These are phyloP conservation scores for Penicillium sp. DNA, from an alignment of 2,329 filamentous ascomycete species.

Conservation along the genomic window DNA sequence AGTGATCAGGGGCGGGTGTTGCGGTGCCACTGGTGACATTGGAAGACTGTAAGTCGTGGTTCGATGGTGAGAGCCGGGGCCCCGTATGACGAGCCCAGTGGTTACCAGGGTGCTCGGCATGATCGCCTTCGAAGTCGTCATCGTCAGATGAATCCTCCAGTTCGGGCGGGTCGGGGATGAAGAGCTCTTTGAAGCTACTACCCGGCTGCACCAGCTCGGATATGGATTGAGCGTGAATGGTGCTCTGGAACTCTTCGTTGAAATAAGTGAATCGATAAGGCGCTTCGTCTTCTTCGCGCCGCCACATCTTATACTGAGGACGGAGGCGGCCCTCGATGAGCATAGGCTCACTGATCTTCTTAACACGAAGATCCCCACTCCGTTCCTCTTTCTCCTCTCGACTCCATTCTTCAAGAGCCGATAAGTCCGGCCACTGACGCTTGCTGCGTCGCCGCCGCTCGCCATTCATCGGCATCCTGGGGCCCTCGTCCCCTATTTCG, in stretches of 20 bases:
- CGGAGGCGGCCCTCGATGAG: slow-evolving; percentile 84
- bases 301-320: slow-evolving; percentile 75
- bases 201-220: slow-evolving; percentile 86
- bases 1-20: background rate
- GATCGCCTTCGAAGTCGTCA: slow-evolving; percentile 46
- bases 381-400: slow-evolving; percentile 82
- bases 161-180: slow-evolving; percentile 77
- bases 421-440: slow-evolving; percentile 78
- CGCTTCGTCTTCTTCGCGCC: slow-evolving; percentile 77
- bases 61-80: slow-evolving; percentile 6
- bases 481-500: slow-evolving; percentile 71
- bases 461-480: slow-evolving; percentile 46
- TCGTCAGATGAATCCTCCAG: slow-evolving; percentile 68
- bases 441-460: slow-evolving; percentile 55
- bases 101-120: slow-evolving; percentile 19
- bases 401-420: slow-evolving; percentile 82
- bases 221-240: slow-evolving; percentile 92
- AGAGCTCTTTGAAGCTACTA: slow-evolving; percentile 77
- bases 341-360: slow-evolving; percentile 90
- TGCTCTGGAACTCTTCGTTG: slow-evolving; percentile 93
- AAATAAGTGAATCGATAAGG: slow-evolving; percentile 98
- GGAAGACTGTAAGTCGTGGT: slow-evolving; percentile 7
- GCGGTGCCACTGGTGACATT: slow-evolving; percentile 1
- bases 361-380: slow-evolving; percentile 74
- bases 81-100: slow-evolving; percentile 5